Conservation (phyloP, 352 stramenopile species). For the Phytophthora citricola region DNA sequence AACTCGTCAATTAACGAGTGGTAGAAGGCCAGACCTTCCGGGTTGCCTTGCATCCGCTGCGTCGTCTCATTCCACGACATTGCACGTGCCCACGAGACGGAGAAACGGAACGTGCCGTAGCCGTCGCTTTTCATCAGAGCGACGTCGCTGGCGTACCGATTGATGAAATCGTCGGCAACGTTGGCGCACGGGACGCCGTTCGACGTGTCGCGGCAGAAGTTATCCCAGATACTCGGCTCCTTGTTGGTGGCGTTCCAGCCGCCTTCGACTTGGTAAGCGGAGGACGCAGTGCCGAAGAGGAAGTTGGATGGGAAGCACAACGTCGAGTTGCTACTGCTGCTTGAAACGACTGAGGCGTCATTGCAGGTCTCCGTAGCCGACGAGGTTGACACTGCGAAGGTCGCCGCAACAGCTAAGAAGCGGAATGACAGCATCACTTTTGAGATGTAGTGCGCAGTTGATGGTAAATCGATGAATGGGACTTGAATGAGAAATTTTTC, state of each 20-base stretch:
- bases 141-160: conserved; percentile 91
- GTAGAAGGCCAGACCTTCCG: conserved; percentile 88
- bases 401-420: neutral
- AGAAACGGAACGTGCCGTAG: conserved; percentile 91
- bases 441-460: neutral
- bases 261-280: conserved; percentile 95
- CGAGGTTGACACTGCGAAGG: neutral
- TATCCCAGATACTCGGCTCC: conserved; percentile 92
- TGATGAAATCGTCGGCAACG: conserved; percentile 93
- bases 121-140: conserved; percentile 91
- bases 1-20: conserved; percentile 85
- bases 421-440: conserved; percentile 11
- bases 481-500: too few species aligned
- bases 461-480: conserved; percentile 10
- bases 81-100: conserved; percentile 90
- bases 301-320: conserved; percentile 77
- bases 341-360: too few species aligned
- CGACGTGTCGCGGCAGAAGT: conserved; percentile 76
- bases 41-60: conserved; percentile 66
- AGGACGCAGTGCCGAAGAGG: conserved; percentile 90
- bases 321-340: neutral
- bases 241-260: conserved; percentile 85
- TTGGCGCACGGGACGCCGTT: conserved; percentile 84
- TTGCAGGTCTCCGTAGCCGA: conserved; percentile 12
- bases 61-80: conserved; percentile 75